A percentile compares a stretch with the other conserved stretches of the same genome.
These are phyloP conservation scores for Phytophthora tubulina DNA, from an alignment of 352 stramenopile genomes.

Conservation along the genomic window DNA sequence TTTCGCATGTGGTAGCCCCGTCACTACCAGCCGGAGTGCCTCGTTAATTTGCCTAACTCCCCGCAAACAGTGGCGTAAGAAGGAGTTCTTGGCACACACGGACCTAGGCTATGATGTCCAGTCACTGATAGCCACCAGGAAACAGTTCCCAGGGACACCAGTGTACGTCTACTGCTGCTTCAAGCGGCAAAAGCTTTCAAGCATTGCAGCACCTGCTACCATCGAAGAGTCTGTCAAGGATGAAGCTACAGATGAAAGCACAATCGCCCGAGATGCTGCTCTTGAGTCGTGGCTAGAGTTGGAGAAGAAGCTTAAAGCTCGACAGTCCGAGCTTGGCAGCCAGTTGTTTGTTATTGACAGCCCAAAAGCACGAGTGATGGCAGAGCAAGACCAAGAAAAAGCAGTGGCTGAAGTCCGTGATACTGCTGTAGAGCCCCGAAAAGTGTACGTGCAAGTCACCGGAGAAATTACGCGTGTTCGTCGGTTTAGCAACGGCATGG, in stretches of 20 bases:
- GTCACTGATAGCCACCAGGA: constrained; percentile 30
- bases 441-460: constrained; percentile 47
- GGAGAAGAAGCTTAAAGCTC: constrained; percentile 20
- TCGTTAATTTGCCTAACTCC: constrained; percentile 58
- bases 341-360: constrained; percentile 29
- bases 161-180: constrained; percentile 57
- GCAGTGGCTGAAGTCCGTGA: constrained; percentile 11
- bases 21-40: not conserved
- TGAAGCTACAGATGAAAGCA: constrained; percentile 4
- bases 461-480: constrained; percentile 52
- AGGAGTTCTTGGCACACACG: constrained; percentile 60
- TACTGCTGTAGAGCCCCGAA: not conserved
- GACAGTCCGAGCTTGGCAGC: constrained; percentile 17
- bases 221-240: not conserved
- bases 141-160: constrained; percentile 31
- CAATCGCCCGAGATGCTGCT: constrained; percentile 15
- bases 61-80: constrained; percentile 74
- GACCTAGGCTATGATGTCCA: constrained; percentile 46
- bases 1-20: constrained; percentile 7
- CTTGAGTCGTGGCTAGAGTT: constrained; percentile 31
- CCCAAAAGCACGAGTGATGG: constrained; percentile 18
- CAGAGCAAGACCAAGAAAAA: constrained; percentile 30
- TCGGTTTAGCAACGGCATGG: constrained; percentile 58
- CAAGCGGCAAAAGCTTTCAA: constrained; percentile 25
- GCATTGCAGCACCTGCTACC: not conserved